Evolutionary conservation across 352 stramenopile species (phyloP), one percentile per base, ranked within the genome.

Genomic region (Globisporangium viniferum): DNA sequence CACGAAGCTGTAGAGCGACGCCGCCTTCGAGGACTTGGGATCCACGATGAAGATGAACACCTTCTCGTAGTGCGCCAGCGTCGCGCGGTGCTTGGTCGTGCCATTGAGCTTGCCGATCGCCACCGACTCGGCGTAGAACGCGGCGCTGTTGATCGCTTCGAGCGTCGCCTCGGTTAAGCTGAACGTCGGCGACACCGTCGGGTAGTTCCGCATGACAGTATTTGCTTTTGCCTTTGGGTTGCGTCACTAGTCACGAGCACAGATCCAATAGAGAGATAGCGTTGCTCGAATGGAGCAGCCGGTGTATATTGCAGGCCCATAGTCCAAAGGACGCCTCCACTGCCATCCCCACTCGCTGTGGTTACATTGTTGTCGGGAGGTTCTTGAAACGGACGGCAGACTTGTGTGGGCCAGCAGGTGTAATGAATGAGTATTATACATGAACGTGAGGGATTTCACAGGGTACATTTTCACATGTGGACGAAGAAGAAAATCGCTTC

Each of bases 31-130:
- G 29, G 84, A 93, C 15, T 82, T 83, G 10, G 82, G 84, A 61
- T 91, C 82, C 20, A 89, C 82, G 72, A 93, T 84, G 70, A 93
- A 93, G 39, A 82, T 66, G 57, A 93, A 90, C 36, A 80, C 61
- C 27, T 77, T 81, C 51, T 91, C 84, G 33, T 89, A 91, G 64
- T 71, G 84, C 20, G 72, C 80, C 39, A 90, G 75, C 60, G 80
- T 82, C 55, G 77, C 76, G 5, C 71, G 46, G 74, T 77, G 69
- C 48, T 68, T 64, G 53, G 62, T 65, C 31, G 60, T 64, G 22
- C 63, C 63, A 29, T 39, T 46, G 51, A 73, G 75, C 59, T 73
- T 81, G 44, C 59, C 64, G 20, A 73, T 75, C 22, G 69, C 66
- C 44, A 70, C 70, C n/a, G 73, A 76, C 51, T 86, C 78, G 35